Evolutionary conservation across 1,139 yeast genomes (phyloP).

Genomic region (Maudiozyma humilis): DNA sequence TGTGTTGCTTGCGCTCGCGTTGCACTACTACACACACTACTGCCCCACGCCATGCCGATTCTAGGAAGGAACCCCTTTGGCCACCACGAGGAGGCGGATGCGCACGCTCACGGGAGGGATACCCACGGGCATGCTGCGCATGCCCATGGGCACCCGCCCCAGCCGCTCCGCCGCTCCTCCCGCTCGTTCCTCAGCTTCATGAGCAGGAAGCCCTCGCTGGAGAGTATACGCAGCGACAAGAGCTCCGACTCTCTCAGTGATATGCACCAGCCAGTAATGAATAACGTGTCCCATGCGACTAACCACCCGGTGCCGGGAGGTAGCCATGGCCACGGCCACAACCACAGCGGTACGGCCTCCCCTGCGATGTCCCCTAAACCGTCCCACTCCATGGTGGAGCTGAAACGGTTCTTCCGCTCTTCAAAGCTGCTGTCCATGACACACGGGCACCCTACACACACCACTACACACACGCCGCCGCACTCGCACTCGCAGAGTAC

Average conservation of each 20-base stretch:
- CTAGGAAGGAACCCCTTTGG: slow-evolving; percentile 24
- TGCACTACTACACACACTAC: no score
- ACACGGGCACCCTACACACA: slow-evolving; percentile 8
- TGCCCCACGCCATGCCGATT: slow-evolving; percentile 16
- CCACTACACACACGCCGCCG: no score
- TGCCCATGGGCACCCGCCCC: not conserved
- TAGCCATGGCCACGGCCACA: slow-evolving; percentile 5
- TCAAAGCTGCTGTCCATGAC: slow-evolving; percentile 14
- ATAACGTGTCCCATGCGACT: not conserved
- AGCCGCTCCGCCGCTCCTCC: slow-evolving; percentile 15
- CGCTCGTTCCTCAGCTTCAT: slow-evolving; percentile 25
- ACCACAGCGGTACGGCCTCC: slow-evolving; percentile 5
- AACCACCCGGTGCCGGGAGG: no score
- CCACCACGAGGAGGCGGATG: slow-evolving; percentile 11
- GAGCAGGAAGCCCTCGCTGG: slow-evolving; percentile 24
- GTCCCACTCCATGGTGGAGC: slow-evolving; percentile 63
- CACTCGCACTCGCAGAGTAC: not conserved
- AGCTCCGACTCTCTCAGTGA: slow-evolving; percentile 17
- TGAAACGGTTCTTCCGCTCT: slow-evolving; percentile 56
- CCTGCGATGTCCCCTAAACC: slow-evolving; percentile 22
- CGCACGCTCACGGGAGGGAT: no score
- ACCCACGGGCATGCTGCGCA: not conserved
- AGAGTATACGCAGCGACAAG: slow-evolving; percentile 24
- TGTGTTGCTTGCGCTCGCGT: no score
- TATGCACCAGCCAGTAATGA: not conserved